These are phyloP conservation scores for Phyllosticta citriasiana DNA, from an alignment of 2,329 filamentous ascomycete genomes.

Conservation along the genomic window DNA sequence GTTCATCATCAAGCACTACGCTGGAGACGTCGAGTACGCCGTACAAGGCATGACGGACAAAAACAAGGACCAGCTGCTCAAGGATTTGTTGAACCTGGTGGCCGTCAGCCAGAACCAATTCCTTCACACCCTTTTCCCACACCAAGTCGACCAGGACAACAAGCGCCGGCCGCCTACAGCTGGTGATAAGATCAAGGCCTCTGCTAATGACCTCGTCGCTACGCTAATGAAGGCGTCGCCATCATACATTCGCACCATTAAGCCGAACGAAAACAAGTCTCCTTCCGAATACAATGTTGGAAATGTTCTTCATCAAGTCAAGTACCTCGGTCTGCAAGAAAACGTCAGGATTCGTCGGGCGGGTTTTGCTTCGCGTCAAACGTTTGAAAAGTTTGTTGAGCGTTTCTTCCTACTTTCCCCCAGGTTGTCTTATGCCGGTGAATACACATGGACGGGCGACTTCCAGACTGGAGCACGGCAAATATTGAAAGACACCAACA, in stretches of 20 bases:
- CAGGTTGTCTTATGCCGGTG: constrained; percentile 89
- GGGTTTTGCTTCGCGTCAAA: constrained; percentile 93
- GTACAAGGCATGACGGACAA: constrained; percentile 98
- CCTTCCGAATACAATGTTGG: constrained; percentile 81
- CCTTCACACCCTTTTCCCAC: constrained; percentile 78
- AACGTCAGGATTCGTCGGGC: constrained; percentile 96
- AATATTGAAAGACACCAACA: constrained; percentile 92
- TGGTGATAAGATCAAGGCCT: constrained; percentile 90
- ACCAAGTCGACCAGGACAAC: constrained; percentile 92
- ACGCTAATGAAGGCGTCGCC: constrained; percentile 96
- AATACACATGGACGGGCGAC: constrained; percentile 92
- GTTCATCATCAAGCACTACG: constrained; percentile 98
- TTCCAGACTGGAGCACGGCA: constrained; percentile 79
- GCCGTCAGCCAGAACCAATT: constrained; percentile 76
- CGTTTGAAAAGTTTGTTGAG: constrained; percentile 96
- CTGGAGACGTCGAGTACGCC: constrained; percentile 89
- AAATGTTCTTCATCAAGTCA: constrained; percentile 96
- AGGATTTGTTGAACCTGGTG: constrained; percentile 83
- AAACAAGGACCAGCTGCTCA: constrained; percentile 95
- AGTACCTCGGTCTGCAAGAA: constrained; percentile 97
- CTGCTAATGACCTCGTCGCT: constrained; percentile 87
- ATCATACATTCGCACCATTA: constrained; percentile 97
- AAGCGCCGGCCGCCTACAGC: constrained; percentile 87
- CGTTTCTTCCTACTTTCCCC: constrained; percentile 93
- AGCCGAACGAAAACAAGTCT: constrained; percentile 98